Evolutionary conservation across 352 stramenopile species (phyloP), one percentile per base, ranked within the genome.

Genomic region (Phytophthora syringae): DNA sequence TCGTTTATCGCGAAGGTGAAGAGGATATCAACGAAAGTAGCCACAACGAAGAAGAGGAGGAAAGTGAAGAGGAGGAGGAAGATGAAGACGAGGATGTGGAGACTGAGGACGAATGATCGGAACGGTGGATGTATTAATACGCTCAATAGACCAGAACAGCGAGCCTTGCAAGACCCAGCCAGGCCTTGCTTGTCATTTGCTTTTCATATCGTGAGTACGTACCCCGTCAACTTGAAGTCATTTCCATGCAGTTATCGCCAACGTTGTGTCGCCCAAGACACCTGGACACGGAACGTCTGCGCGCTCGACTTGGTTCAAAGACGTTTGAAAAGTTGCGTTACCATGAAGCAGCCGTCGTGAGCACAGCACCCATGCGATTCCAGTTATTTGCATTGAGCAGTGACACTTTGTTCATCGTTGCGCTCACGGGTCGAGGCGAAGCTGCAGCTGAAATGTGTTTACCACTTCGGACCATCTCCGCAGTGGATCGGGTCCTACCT

Each of bases 1-100:
- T 91, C 37, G 77, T 93, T 43, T 93, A 91, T 57, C 72, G 79
- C 30, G 84, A 93, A 67, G 82, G 79, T 75, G 52, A 86, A 15
- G 77, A 84, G 18, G 70, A 77, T n/a, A 70, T 51, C 27, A 64
- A 82, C 1, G 77, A 77, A 13, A 81, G 52, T 42, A 76, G 83
- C 20, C 80, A 81, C n/a, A 72, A 80, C 11, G 80, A 87, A 0
- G 77, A 88, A 7, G 72, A 85, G 18, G 73, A 81, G 3, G 75
- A 88, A 15, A 69, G 72, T n/a, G 70, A 78, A 34, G 44, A 51
- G 15, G 70, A 80, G 20, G 74, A 78, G 16, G 72, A 45, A 27
- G 39, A 86, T 18, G 70, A 72, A n/a, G 57, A 58, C 13, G 64
- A 62, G 7, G 44, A 60, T 47, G 70, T 69, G 28, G 70, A 77